phyloP scores from a whole-genome alignment of 164 flowering plant genomes.

The Litsea cubeba region DNA sequence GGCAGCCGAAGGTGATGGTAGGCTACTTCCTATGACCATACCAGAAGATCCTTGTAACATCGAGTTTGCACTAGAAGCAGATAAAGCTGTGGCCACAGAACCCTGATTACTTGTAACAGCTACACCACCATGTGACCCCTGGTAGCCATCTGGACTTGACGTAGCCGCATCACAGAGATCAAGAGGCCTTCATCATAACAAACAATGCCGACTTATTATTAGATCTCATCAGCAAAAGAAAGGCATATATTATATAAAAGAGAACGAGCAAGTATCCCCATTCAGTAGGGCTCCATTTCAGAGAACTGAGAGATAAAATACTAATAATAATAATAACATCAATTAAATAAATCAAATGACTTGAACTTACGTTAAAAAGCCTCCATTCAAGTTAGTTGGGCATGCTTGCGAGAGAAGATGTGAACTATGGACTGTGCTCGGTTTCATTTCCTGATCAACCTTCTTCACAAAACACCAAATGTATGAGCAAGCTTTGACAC shows the following conservation, averaged over 20 bases:
- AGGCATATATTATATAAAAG: not conserved
- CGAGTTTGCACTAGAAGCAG: conserved; percentile 51
- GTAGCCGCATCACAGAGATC: conserved; percentile 67
- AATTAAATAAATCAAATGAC: not conserved
- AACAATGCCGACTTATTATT: not conserved
- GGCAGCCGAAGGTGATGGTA: conserved; percentile 51
- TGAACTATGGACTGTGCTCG: conserved; percentile 55
- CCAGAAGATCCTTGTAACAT: conserved; percentile 55
- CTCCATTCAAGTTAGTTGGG: conserved; percentile 58
- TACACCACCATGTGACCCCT: conserved; percentile 58
- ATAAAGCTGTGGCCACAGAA: conserved; percentile 38
- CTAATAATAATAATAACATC: not conserved
- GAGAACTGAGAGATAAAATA: not conserved
- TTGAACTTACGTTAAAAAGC: conserved; percentile 59
- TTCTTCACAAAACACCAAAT: conserved; percentile 25
- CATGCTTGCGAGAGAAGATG: conserved; percentile 58
- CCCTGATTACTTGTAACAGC: conserved; percentile 51
- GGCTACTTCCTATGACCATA: conserved; percentile 48
- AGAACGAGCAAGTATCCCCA: not conserved
- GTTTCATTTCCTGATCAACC: conserved; percentile 49
- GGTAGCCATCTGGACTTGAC: conserved; percentile 66
- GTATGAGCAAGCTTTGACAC: not conserved
- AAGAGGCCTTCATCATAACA: conserved; percentile 62
- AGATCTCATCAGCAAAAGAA: not conserved
- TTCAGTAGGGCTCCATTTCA: not conserved